These are phyloP conservation scores for Hyphodiscus hymeniophilus DNA, from an alignment of 495 filamentous ascomycete species.

Conservation along the genomic window DNA sequence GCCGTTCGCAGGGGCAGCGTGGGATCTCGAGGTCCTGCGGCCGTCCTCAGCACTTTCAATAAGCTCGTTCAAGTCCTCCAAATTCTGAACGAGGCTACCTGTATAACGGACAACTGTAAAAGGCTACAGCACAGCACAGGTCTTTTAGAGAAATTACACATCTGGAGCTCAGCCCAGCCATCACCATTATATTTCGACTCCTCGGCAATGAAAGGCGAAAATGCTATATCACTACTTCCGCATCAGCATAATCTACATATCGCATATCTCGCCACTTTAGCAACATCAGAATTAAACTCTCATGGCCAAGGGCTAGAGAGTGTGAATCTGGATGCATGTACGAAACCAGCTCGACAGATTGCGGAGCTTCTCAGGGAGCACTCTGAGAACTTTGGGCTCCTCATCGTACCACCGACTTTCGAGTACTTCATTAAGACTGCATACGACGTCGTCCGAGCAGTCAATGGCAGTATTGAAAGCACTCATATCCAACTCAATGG, in stretches of 20 bases:
- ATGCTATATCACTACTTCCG: conserved; percentile 35
- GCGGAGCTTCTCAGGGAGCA: conserved; percentile 38
- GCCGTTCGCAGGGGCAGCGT: conserved; percentile 29
- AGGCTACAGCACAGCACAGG: conserved; percentile 17
- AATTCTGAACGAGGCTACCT: conserved; percentile 24
- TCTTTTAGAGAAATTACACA: conserved; percentile 11
- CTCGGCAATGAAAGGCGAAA: conserved; percentile 36
- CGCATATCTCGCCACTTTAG: conserved; percentile 37
- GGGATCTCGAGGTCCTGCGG: conserved; percentile 41
- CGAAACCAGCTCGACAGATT: conserved; percentile 36
- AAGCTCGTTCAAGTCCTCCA: conserved; percentile 41
- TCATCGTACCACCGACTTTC: conserved; percentile 40
- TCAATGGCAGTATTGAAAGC: conserved; percentile 18
- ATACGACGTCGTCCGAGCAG: conserved; percentile 23
- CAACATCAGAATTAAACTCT: conserved; percentile 36
- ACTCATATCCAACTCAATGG: conserved; percentile 17
- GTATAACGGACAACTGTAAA: neutral
- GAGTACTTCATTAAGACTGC: conserved; percentile 24
- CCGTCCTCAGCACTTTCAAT: conserved; percentile 58
- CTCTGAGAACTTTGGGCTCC: conserved; percentile 37
- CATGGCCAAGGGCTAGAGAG: conserved; percentile 28
- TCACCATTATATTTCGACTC: conserved; percentile 34
- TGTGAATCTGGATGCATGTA: conserved; percentile 35
- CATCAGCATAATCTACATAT: conserved; percentile 41
- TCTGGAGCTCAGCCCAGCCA: conserved; percentile 26